These are phyloP conservation scores for Brassica cretica DNA, from an alignment of 345 rosid species.

Conservation along the genomic window DNA sequence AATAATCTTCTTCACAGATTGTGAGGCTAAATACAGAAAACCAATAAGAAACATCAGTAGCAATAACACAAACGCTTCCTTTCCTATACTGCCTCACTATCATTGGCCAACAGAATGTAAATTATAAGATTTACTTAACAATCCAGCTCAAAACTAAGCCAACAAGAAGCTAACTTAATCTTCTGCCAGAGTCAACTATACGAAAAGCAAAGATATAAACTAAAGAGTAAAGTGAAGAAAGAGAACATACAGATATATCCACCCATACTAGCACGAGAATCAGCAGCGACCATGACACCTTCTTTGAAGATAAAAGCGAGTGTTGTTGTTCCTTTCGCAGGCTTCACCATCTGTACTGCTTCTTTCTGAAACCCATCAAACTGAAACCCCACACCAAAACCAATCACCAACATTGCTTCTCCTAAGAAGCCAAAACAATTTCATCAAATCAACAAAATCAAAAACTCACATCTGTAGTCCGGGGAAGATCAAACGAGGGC, in stretches of 20 bases:
- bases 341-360: constrained; percentile 88
- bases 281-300: constrained; percentile 98
- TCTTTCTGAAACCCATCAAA: constrained; percentile 90
- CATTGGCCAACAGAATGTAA: not conserved
- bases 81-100: not conserved
- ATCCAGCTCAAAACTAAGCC: not conserved
- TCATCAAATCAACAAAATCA: not conserved
- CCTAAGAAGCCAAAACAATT: not conserved
- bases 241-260: constrained; percentile 85
- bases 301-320: constrained; percentile 94
- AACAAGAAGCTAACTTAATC: constrained; percentile 15
- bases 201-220: not conserved
- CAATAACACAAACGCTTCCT: not conserved
- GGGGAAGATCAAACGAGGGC: constrained; percentile 73
- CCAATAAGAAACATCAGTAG: constrained; percentile 16
- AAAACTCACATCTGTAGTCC: constrained; percentile 63
- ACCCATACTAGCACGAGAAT: constrained; percentile 99
- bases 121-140: not conserved
- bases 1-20: constrained; percentile 89
- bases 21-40: constrained; percentile 57
- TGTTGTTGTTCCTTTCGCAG: constrained; percentile 96
- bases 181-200: not conserved
- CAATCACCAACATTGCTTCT: not conserved
- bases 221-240: not conserved
- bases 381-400: constrained; percentile 42